Conservation (phyloP, 768 basidiomycete species). For the Kwoniella sp. region DNA sequence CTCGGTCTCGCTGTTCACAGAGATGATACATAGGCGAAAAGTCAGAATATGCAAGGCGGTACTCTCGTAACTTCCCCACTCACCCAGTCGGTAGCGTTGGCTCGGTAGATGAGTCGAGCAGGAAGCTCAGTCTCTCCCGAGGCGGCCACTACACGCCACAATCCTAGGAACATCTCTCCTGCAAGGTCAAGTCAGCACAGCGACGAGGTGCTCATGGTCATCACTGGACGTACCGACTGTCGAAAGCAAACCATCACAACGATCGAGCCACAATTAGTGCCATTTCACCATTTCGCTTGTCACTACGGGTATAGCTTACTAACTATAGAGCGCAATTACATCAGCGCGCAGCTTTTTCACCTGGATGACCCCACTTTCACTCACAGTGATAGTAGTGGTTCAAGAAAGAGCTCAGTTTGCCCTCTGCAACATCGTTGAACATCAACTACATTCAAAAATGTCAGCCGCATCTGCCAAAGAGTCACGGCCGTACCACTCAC, state of each 20-base stretch:
- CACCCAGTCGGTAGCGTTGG: conserved; percentile 29
- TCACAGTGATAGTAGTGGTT: conserved; percentile 35
- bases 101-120: conserved; percentile 24
- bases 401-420: conserved; percentile 21
- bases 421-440: conserved; percentile 24
- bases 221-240: background rate
- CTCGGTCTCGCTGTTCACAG: conserved; percentile 16
- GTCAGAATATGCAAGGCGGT: no score
- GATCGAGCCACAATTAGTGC: no score
- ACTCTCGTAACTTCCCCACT: background rate
- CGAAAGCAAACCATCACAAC: no score
- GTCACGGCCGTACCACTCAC: conserved; percentile 11
- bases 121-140: conserved; percentile 27
- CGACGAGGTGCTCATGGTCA: background rate
- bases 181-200: background rate
- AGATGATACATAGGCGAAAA: no score
- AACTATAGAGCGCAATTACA: background rate
- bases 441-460: conserved; percentile 23
- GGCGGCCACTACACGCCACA: conserved; percentile 26
- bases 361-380: background rate
- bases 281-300: no score
- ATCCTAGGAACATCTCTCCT: conserved; percentile 32
- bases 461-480: no score
- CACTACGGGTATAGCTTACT: no score
- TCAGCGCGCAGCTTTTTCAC: no score